Evolutionary conservation across 148 eudicot species (phyloP).

Genomic region (Rhododendron molle): DNA sequence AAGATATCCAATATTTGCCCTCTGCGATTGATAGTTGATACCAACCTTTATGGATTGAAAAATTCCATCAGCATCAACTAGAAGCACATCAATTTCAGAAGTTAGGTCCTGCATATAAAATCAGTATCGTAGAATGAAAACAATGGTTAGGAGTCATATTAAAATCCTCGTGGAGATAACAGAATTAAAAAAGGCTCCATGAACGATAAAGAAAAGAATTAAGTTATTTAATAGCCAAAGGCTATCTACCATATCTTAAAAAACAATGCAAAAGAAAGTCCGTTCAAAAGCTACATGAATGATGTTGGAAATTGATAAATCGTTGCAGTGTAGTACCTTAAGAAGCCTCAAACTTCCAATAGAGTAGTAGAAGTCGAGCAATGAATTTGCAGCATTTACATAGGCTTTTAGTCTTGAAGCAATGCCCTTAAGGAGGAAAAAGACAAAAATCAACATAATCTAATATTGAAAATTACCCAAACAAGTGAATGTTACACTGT

Average conservation of each 20-base stretch:
- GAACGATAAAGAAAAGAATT: too few relatives aligned
- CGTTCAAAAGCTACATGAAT: neutral
- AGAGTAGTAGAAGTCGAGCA: slow-evolving; percentile 67
- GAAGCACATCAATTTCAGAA: slow-evolving; percentile 52
- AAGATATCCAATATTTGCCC: neutral
- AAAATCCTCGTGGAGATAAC: neutral
- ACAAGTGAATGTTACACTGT: too few relatives aligned
- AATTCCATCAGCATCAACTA: slow-evolving; percentile 56
- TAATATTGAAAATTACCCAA: neutral
- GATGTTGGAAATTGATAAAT: neutral
- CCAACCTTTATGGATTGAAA: slow-evolving; percentile 79
- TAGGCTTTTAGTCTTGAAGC: slow-evolving; percentile 59
- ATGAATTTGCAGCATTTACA: slow-evolving; percentile 43
- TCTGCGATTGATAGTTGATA: neutral
- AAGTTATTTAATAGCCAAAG: neutral
- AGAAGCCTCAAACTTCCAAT: slow-evolving; percentile 64
- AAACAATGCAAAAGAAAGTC: neutral
- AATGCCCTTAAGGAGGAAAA: slow-evolving; percentile 36
- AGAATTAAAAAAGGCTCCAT: too few relatives aligned
- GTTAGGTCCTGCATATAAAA: slow-evolving; percentile 47
- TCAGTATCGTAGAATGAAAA: neutral
- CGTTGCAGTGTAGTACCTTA: slow-evolving; percentile 43
- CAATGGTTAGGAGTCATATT: neutral
- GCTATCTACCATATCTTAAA: neutral
- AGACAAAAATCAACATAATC: neutral